phyloP scores from a whole-genome alignment of 306 rosid genomes.

The Phaseolus lunatus region DNA sequence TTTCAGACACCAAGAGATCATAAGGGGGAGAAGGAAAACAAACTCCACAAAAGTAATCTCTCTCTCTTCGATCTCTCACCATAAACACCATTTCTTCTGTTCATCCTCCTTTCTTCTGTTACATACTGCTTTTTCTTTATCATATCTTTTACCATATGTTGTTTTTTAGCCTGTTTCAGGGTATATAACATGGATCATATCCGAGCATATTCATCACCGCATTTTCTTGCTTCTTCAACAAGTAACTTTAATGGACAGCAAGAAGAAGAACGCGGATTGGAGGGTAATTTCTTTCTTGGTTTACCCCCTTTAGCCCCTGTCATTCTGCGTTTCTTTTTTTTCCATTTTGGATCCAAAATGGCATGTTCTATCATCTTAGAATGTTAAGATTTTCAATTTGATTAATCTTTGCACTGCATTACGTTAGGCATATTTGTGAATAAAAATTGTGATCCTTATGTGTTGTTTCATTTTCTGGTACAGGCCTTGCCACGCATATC shows the following conservation, averaged over 20 bases:
- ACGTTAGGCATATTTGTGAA: background rate
- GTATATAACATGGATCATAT: constrained; percentile 51
- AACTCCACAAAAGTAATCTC: constrained; percentile 56
- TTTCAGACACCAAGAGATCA: constrained; percentile 20
- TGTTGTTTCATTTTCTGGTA: background rate
- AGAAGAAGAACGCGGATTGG: constrained; percentile 60
- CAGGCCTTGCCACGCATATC: constrained; percentile 74
- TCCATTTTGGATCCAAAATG: constrained; percentile 13
- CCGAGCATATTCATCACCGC: constrained; percentile 69
- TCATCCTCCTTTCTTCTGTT: constrained; percentile 37
- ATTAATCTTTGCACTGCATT: constrained; percentile 7
- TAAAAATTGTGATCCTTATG: constrained; percentile 6
- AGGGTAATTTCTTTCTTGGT: constrained; percentile 60
- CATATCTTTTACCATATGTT: constrained; percentile 22
- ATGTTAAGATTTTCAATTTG: background rate
- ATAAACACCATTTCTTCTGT: constrained; percentile 30
- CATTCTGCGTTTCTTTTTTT: background rate
- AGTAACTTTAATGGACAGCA: constrained; percentile 27
- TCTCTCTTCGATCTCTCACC: constrained; percentile 60
- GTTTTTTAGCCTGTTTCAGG: constrained; percentile 33
- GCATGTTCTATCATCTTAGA: constrained; percentile 24
- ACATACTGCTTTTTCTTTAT: background rate
- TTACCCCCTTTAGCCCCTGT: background rate
- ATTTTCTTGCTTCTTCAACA: constrained; percentile 51
- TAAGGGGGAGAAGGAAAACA: constrained; percentile 16